These are phyloP conservation scores for Candida anglica DNA, from an alignment of 805 yeast species.

Conservation along the genomic window DNA sequence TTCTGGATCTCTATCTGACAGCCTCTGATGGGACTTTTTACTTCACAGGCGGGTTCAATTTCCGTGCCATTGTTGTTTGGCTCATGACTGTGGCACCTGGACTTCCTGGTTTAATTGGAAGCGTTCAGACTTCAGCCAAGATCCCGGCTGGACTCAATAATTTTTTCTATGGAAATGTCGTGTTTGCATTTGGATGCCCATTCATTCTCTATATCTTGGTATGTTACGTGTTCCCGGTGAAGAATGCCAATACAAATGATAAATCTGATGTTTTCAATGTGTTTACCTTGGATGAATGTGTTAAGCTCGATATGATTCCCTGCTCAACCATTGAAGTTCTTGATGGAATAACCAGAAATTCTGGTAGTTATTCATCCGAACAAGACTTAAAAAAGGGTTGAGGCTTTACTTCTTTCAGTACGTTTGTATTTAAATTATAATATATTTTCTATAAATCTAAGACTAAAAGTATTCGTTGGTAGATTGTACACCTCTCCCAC, in stretches of 20 bases:
- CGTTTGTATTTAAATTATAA: too few relatives aligned
- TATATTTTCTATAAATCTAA: too few relatives aligned
- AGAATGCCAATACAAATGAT: constrained; percentile 3
- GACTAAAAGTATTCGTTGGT: too few relatives aligned
- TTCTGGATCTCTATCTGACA: constrained; percentile 34
- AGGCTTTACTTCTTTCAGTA: too few relatives aligned
- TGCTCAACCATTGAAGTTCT: not conserved
- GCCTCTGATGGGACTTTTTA: constrained; percentile 32
- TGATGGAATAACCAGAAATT: too few relatives aligned
- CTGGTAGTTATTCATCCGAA: too few relatives aligned
- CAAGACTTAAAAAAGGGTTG: too few relatives aligned
- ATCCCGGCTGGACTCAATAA: constrained; percentile 4
- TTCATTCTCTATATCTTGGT: constrained; percentile 4
- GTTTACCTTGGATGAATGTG: constrained; percentile 4
- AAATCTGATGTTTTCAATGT: constrained; percentile 3
- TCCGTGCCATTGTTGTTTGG: constrained; percentile 31
- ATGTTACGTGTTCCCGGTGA: constrained; percentile 5
- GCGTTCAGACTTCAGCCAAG: not conserved
- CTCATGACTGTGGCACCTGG: constrained; percentile 6
- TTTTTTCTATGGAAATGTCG: constrained; percentile 5
- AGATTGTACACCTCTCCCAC: too few relatives aligned
- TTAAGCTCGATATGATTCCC: constrained; percentile 1
- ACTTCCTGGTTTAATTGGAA: constrained; percentile 4
- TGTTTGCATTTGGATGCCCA: constrained; percentile 5
- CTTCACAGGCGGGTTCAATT: constrained; percentile 39